Base-by-base conservation (phyloP, 352 stramenopile species). In the Phytophthora lateralis region DNA sequence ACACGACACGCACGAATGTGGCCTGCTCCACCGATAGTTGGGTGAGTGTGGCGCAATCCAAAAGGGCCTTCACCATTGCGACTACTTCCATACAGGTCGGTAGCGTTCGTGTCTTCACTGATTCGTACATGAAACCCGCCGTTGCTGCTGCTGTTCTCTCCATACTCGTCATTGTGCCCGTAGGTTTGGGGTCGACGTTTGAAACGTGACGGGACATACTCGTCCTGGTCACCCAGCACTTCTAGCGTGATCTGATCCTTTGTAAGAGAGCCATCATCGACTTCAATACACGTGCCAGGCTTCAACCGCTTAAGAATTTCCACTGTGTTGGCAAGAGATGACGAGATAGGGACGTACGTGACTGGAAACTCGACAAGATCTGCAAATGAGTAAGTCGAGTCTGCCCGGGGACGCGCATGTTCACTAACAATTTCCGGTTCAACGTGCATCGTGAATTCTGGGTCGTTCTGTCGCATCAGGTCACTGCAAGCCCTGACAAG, bases 161-260 rank as follows among this genome's bases (percentile, higher is more conserved):
- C 37, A 14, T 64, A 53, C 24, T 54, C 47, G 17, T 58, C 55
- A 17, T 24, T 60, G 11, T 50, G 41, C 7, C 51, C 32, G 1
- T 41, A 29, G 11, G 27, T 30, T 11, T 54, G 21, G 11, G 61
- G 53, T 18, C 60, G 71, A 11, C 73, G 66, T 38, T 68, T 71
- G 27, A 81, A 88, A 0, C 57, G 59, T 20, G 71, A 62, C 11
- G 76, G 75, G 8, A 89, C 34, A 45, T 91, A 91, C 48, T 69
- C 60, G 21, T 83, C 57, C 58, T 90, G 83, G 3, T 60, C 73
- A 26, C 83, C 83, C 3, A 93, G 74, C 38, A 93, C 81, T 30
- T 93, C 71, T 17, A 93, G 60, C n/a, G 75, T 88, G 55, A 93
- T 86, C 49, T 88, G 83, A 54, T 93, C 83, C 42, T 86, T 89